Evolutionary conservation across 1,139 yeast genomes (phyloP).

Genomic region (Pneumocystis oryctolagi): DNA sequence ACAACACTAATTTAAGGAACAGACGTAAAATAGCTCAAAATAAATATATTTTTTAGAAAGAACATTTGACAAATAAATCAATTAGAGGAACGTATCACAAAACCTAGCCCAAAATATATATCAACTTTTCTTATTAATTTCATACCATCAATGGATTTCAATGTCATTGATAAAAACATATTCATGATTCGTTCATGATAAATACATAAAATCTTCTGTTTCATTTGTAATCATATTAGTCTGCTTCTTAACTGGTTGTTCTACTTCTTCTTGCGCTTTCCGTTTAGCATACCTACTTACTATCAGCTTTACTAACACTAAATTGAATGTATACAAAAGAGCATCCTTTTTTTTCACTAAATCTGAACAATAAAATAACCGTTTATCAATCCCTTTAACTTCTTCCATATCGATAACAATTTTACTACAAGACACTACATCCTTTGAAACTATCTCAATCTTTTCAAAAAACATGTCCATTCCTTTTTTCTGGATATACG

Average conservation of each 20-base stretch:
- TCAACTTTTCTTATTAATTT: too few species aligned
- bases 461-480: constrained; percentile 18
- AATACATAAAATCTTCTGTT: not conserved
- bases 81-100: too few species aligned
- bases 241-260: not conserved
- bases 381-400: constrained; percentile 23
- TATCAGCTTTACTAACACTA: not conserved
- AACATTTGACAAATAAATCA: too few species aligned
- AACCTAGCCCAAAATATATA: too few species aligned
- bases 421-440: constrained; percentile 13
- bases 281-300: not conserved
- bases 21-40: too few species aligned
- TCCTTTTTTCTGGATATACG: constrained; percentile 11
- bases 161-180: not conserved
- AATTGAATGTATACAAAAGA: not conserved
- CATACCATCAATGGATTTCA: not conserved
- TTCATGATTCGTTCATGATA: not conserved
- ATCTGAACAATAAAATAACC: constrained; percentile 20
- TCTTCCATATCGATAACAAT: constrained; percentile 18
- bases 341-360: constrained; percentile 11
- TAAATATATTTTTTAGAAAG: too few species aligned
- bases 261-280: not conserved
- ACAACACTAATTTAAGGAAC: too few species aligned
- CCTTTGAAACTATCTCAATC: constrained; percentile 1
- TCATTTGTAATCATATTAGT: not conserved